Evolutionary conservation across 306 rosid genomes (phyloP).

Genomic region (Abrus precatorius): DNA sequence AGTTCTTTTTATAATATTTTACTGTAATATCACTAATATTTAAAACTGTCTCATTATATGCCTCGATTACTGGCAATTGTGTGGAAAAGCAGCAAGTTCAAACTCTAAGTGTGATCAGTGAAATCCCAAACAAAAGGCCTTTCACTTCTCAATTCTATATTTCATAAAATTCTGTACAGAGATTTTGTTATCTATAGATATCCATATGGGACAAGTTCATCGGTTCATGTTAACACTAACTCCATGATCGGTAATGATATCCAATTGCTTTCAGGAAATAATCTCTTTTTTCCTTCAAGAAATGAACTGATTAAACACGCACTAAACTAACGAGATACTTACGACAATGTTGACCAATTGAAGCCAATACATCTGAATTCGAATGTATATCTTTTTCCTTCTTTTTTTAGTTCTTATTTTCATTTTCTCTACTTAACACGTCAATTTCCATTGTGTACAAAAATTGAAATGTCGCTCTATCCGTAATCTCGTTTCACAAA

Average conservation of each 20-base stretch:
- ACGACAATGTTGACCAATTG: background rate
- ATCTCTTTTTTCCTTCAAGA: too few relatives aligned
- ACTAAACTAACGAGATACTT: background rate
- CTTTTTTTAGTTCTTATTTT: background rate
- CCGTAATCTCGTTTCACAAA: background rate
- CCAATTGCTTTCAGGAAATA: background rate
- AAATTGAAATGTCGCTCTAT: background rate
- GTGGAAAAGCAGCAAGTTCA: background rate
- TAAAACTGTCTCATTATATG: too few relatives aligned
- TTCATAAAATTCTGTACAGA: background rate
- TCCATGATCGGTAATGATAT: background rate
- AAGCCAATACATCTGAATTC: background rate
- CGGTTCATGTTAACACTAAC: background rate
- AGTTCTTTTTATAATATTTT: background rate
- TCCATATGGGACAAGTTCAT: background rate
- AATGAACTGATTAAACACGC: background rate
- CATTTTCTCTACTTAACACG: background rate
- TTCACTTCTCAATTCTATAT: slow-evolving; percentile 9
- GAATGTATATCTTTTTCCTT: background rate
- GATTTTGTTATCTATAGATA: slow-evolving; percentile 6
- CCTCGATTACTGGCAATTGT: background rate
- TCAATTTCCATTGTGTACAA: too few relatives aligned
- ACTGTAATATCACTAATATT: background rate
- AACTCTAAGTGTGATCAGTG: background rate
- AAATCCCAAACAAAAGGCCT: background rate